These are phyloP conservation scores for Candida buenavistaensis DNA, from an alignment of 1,139 yeast genomes.

Conservation along the genomic window DNA sequence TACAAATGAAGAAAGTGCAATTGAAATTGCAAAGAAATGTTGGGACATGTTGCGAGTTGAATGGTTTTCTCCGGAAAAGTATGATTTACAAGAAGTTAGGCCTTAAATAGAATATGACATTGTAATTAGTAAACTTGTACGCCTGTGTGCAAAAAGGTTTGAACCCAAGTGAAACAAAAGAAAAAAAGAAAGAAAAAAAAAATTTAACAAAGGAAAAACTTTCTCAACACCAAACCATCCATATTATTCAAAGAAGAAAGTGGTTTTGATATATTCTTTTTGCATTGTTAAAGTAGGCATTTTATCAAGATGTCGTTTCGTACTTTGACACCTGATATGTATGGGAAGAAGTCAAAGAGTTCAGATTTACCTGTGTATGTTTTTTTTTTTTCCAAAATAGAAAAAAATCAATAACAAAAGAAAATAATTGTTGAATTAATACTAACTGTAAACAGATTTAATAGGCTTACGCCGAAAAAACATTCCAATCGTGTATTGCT, in stretches of 20 bases:
- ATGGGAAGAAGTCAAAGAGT: constrained; percentile 32
- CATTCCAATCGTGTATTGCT: constrained; percentile 14
- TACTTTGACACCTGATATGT: constrained; percentile 24
- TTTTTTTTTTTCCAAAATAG: constrained; percentile 13
- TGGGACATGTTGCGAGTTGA: constrained; percentile 59
- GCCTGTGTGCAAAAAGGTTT: too few relatives aligned
- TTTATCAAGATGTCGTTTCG: constrained; percentile 9
- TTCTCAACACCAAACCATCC: too few relatives aligned
- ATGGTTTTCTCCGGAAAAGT: constrained; percentile 61
- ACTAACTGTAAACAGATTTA: constrained; percentile 14
- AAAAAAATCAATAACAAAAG: too few relatives aligned
- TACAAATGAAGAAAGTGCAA: constrained; percentile 44
- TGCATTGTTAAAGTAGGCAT: too few relatives aligned
- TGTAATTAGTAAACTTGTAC: not conserved
- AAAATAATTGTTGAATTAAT: too few relatives aligned
- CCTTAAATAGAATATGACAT: constrained; percentile 6
- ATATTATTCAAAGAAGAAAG: too few relatives aligned
- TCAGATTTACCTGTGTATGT: constrained; percentile 50
- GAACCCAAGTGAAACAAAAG: not conserved
- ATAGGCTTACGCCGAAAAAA: constrained; percentile 15
- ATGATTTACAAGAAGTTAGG: constrained; percentile 33
- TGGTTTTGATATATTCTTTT: not conserved
- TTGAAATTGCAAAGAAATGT: constrained; percentile 54
- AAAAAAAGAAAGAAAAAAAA: constrained; percentile 4
- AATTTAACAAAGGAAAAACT: not conserved